Evolutionary conservation across 768 basidiomycete species (phyloP), one percentile per base, ranked within the genome.

Genomic region (Pleurotus tuoliensis): DNA sequence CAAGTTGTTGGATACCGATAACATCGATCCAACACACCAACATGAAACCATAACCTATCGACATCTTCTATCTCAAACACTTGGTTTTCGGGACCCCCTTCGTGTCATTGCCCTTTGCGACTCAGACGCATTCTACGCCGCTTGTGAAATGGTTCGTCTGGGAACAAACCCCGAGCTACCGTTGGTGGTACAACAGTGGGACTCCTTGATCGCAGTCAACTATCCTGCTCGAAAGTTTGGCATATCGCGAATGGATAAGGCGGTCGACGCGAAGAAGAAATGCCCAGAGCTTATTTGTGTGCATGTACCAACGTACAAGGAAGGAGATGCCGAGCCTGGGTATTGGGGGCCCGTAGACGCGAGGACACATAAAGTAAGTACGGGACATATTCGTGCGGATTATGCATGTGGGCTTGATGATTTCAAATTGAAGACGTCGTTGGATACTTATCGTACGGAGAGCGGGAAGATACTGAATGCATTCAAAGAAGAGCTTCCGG

Each of bases 301-400:
- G 5, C 96, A 99, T 73, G 94, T 96, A 13, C 94, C 95, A 15
- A 98, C 97, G 9, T 98, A 93, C 72, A 89, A 81, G 64, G 90
- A 93, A 62, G 93, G 93, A 4, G 90, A 90, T 54, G 74, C 73
- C 47, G 88, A 95, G 68, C 92, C 96, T 15, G 88, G 87, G 1
- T 97, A 98, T 69, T 92, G 91, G 87, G 84, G 90, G n/a, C 80
- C 94, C 61, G 84, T 94, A 11, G 87, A 96, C 68, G 87, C 88
- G 1, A 79, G 80, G 58, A 96, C 94, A 12, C 95, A 99, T 75
- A 99, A 99, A 81, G 94, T 92, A 62, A 13, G 62, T 53, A 37
- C 39, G 13, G 56, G 38, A 30, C 45, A 25, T 54, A 6, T 13
- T 47, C 24, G 47, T 58, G 15, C 57, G 16, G n/a, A 11, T 43